These are phyloP conservation scores for Ilyonectria mors-panacis DNA, from an alignment of 2,329 filamentous ascomycete genomes.

Conservation along the genomic window DNA sequence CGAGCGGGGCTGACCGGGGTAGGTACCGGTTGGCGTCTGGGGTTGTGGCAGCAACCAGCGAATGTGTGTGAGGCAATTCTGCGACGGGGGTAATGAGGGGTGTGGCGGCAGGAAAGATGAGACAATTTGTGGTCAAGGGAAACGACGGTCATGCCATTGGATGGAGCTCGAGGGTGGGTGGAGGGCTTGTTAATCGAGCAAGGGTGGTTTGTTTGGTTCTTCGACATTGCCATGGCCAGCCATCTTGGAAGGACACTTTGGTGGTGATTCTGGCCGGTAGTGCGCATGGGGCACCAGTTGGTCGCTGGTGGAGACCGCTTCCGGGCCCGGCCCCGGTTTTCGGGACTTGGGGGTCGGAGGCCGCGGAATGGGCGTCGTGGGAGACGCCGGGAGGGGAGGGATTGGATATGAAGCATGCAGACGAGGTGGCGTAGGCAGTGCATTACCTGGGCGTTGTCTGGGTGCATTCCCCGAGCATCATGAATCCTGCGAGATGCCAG, in stretches of 20 bases:
- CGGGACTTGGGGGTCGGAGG: slow-evolving; percentile 30
- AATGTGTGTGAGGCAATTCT: slow-evolving; percentile 32
- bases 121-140: slow-evolving; percentile 43
- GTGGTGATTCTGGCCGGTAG: slow-evolving; percentile 15
- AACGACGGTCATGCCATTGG: slow-evolving; percentile 36
- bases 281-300: slow-evolving; percentile 26
- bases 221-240: slow-evolving; percentile 6
- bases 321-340: slow-evolving; percentile 40
- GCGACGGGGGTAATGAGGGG: slow-evolving; percentile 19
- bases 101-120: slow-evolving; percentile 36
- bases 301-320: slow-evolving; percentile 28
- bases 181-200: slow-evolving; percentile 26
- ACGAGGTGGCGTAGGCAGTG: slow-evolving; percentile 23
- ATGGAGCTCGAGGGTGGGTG: slow-evolving; percentile 23
- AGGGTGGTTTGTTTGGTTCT: slow-evolving; percentile 23
- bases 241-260: slow-evolving; percentile 21
- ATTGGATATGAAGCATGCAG: slow-evolving; percentile 4
- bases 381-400: slow-evolving; percentile 3
- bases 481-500: slow-evolving; percentile 4
- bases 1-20: slow-evolving; percentile 34
- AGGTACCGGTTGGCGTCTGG: slow-evolving; percentile 26
- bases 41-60: slow-evolving; percentile 11
- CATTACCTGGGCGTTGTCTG: slow-evolving; percentile 1
- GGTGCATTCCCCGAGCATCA: slow-evolving; percentile 1
- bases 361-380: slow-evolving; percentile 23